Percentiles rank a stretch among this genome's conserved stretches.
Evolutionary conservation across 345 rosid species (phyloP).

Genomic region (Leavenworthia alabamica): DNA sequence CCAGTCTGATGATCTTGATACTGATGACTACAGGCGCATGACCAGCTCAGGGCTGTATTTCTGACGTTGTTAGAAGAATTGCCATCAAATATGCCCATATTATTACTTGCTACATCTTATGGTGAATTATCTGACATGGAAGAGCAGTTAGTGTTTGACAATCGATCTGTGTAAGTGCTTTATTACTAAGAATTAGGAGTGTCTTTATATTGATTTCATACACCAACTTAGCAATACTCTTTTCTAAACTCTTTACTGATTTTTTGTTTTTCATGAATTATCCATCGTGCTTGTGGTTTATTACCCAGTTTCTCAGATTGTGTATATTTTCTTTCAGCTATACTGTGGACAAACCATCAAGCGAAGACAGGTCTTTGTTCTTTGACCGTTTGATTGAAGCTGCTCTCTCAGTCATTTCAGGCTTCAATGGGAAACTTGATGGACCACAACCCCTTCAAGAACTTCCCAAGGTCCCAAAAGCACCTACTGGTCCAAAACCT

Average conservation of each 20-base stretch:
- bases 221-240: not conserved
- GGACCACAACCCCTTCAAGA: constrained; percentile 52
- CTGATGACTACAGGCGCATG: constrained; percentile 72
- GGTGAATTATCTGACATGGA: constrained; percentile 48
- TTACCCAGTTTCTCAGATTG: constrained; percentile 11
- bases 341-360: constrained; percentile 65
- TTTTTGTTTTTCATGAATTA: not conserved
- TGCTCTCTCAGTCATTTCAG: constrained; percentile 70
- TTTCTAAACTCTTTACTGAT: not conserved
- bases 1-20: constrained; percentile 14
- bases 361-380: constrained; percentile 72
- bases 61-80: constrained; percentile 86
- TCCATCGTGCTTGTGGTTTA: not conserved
- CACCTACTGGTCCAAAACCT: constrained; percentile 76
- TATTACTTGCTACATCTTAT: constrained; percentile 75
- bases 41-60: constrained; percentile 89
- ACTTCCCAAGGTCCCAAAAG: constrained; percentile 79
- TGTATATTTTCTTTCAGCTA: constrained; percentile 52
- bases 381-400: constrained; percentile 77
- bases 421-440: constrained; percentile 37
- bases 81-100: constrained; percentile 78
- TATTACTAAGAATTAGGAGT: not conserved
- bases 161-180: constrained; percentile 61
- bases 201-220: constrained; percentile 1
- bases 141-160: constrained; percentile 58